A percentile compares a stretch with the other conserved stretches of the same genome.
Conservation (phyloP, 73 alveolate species). For the Paramecium caudatum region DNA sequence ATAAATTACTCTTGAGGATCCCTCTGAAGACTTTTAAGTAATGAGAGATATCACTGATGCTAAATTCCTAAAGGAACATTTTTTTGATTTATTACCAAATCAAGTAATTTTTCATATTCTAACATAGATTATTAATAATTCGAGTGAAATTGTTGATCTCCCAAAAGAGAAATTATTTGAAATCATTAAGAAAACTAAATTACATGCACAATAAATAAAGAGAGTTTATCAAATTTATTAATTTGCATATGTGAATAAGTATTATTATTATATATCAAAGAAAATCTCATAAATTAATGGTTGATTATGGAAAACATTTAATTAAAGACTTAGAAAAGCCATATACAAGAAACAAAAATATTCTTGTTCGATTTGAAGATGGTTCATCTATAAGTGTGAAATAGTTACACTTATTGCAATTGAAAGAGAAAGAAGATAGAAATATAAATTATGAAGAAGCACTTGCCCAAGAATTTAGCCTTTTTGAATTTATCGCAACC, state of each 20-base stretch:
- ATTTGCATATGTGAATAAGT: constrained; percentile 16
- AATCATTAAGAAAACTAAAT: constrained; percentile 29
- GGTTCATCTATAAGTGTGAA: neutral
- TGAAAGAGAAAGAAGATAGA: constrained; percentile 41
- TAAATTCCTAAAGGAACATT: neutral
- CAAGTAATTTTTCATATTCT: neutral
- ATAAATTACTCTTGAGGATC: constrained; percentile 60
- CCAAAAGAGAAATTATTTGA: neutral
- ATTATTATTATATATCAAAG: neutral
- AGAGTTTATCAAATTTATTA: neutral
- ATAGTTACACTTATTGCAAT: neutral
- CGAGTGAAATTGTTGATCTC: neutral
- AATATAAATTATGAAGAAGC: constrained; percentile 16
- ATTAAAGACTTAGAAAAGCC: neutral
- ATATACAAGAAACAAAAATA: neutral
- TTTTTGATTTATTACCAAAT: neutral
- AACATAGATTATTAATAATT: neutral
- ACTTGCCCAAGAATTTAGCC: neutral
- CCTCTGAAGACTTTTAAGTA: constrained; percentile 68
- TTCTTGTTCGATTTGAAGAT: constrained; percentile 47
- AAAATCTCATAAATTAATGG: neutral
- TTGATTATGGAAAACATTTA: constrained; percentile 14
- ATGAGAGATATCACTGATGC: constrained; percentile 63
- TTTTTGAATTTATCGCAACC: constrained; percentile 52
- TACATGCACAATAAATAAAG: constrained; percentile 30